Percentiles rank a stretch among this genome's conserved stretches.
Conservation (phyloP, 2,329 filamentous ascomycete genomes). For the Leptographium procerum region DNA sequence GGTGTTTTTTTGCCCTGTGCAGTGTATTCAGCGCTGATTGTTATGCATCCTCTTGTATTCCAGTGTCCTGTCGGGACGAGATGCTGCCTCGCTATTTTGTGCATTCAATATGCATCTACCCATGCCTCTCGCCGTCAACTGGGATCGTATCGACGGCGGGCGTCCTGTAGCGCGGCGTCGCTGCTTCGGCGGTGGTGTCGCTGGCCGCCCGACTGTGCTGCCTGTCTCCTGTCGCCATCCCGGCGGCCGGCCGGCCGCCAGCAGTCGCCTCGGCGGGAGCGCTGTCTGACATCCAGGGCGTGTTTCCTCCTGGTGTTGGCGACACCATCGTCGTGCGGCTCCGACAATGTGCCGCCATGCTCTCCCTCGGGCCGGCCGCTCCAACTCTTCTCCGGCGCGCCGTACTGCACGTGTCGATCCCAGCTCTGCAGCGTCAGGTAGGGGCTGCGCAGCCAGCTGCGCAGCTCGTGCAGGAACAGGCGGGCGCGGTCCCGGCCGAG, state of each 20-base stretch:
- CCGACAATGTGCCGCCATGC: background rate
- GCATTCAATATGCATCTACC: too few species aligned
- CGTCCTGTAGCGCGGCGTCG: slow-evolving; percentile 1
- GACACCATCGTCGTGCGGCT: background rate
- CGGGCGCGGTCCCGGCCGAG: slow-evolving; percentile 60
- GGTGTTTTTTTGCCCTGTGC: too few species aligned
- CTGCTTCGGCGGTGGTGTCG: background rate
- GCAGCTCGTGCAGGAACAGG: slow-evolving; percentile 76
- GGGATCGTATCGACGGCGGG: slow-evolving; percentile 6
- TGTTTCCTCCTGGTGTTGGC: background rate
- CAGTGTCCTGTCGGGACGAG: too few species aligned
- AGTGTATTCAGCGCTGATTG: too few species aligned
- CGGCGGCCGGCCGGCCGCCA: background rate
- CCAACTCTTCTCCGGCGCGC: background rate
- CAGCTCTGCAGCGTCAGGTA: slow-evolving; percentile 61
- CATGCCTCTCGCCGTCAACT: slow-evolving; percentile 1
- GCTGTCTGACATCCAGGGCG: background rate
- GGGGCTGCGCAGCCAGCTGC: slow-evolving; percentile 73
- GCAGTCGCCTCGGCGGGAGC: background rate
- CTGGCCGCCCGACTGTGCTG: background rate
- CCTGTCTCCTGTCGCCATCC: background rate
- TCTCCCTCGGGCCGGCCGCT: background rate
- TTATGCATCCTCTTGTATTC: too few species aligned
- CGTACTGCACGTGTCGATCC: slow-evolving; percentile 71
- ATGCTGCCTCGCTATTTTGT: too few species aligned